Evolutionary conservation across 331 rosid genomes (phyloP), one percentile per base, ranked within the genome.

Genomic region (Rhamnella rubrinervis): DNA sequence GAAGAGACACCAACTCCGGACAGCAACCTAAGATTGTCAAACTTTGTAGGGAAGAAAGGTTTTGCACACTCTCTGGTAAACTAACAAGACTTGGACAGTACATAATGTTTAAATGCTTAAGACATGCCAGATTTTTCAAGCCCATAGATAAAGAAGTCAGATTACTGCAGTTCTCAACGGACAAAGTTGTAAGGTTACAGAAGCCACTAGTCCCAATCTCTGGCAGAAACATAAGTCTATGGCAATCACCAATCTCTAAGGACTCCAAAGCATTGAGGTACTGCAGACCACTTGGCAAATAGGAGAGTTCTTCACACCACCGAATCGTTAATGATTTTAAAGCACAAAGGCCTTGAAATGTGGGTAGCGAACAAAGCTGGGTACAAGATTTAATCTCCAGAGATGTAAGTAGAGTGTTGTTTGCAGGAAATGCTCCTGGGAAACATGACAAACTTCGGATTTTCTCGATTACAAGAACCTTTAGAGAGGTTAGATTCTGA

Each of bases 171-270:
- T 71, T 80, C 52, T 80, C 74, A 25, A 70, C 62, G 8, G 84
- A 70, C 55, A 80, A 60, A 50, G 67, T 53, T 55, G 55, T 47
- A 28, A 80, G 77, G 1, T 49, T 26, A 19, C 44, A 63, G 18
- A 80, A 12, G 5, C 66, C 56, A 60, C 10, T 9, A 6, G 67
- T 61, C 18, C 50, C 68, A 37, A 31, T 26, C 20, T 71, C 71
- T 0, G 71, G 75, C 59, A 71, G 38, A 44, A 51, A 14, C 6
- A 1, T 12, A 52, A 70, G 39, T 8, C 16, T 10, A 35, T 61
- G 59, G 61, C 84, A 80, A 50, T 80, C 67, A 38, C 59, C 49
- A n/a, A 75, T 80, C 69, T 70, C 84, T 53, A 80, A 23, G 7
- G 74, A 61, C 56, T 70, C 77, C 28, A 74, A 14, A 4, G 63